phyloP scores from a whole-genome alignment of 371 early-diverging fungal species.

The Rhizopus stolonifer region DNA sequence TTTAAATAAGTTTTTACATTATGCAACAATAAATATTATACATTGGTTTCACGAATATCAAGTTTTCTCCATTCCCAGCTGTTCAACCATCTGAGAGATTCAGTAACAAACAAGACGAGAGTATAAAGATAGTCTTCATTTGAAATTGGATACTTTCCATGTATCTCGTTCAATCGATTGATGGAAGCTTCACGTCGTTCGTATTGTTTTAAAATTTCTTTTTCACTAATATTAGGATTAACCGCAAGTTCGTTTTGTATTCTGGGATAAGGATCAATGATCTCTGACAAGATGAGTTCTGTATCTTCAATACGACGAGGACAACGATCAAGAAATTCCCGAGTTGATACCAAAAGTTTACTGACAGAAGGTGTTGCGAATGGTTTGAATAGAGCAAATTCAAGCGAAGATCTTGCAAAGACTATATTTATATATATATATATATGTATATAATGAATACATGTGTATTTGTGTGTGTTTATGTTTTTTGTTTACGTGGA shows the following conservation, averaged over 20 bases:
- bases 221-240: conserved; percentile 22
- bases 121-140: conserved; percentile 56
- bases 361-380: conserved; percentile 53
- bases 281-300: conserved; percentile 42
- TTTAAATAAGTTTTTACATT: no score
- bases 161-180: conserved; percentile 50
- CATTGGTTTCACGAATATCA: conserved; percentile 49
- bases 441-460: no score
- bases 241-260: conserved; percentile 27
- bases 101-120: conserved; percentile 44
- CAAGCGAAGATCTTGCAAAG: conserved; percentile 30
- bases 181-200: conserved; percentile 31
- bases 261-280: conserved; percentile 38
- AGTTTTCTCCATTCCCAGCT: conserved; percentile 47
- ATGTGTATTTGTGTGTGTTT: no score
- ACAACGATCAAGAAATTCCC: conserved; percentile 38
- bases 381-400: conserved; percentile 54
- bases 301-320: conserved; percentile 53
- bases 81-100: conserved; percentile 47
- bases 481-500: conserved; percentile 24
- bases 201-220: conserved; percentile 30
- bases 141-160: conserved; percentile 47
- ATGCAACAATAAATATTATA: conserved; percentile 7
- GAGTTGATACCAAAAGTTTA: conserved; percentile 40
- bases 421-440: no score